Evolutionary conservation across 805 yeast genomes (phyloP).

Genomic region (Kuraishia cidri): DNA sequence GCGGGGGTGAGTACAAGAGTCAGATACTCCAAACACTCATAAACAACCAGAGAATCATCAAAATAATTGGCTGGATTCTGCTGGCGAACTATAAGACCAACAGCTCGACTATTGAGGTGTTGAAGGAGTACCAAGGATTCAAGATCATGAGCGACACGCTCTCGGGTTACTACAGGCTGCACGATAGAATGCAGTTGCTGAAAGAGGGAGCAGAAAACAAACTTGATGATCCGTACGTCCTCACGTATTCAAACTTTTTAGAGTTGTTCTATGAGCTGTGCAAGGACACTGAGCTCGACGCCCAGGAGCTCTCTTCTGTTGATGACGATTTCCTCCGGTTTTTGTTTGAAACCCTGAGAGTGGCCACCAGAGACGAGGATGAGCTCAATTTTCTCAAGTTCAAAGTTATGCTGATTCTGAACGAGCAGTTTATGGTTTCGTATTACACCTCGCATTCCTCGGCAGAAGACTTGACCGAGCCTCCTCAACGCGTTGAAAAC

Average conservation of each 20-base stretch:
- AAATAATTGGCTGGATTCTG: constrained; percentile 21
- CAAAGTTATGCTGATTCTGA: constrained; percentile 62
- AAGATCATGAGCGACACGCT: constrained; percentile 20
- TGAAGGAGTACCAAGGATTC: constrained; percentile 47
- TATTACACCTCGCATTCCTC: constrained; percentile 18
- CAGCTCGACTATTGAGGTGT: constrained; percentile 26
- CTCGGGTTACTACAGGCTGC: constrained; percentile 1
- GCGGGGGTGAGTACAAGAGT: constrained; percentile 5
- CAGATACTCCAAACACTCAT: constrained; percentile 8
- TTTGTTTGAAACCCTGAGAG: constrained; percentile 33
- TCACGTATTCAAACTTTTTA: constrained; percentile 22
- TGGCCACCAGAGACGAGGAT: constrained; percentile 37
- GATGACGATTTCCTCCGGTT: constrained; percentile 35
- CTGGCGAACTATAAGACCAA: constrained; percentile 12
- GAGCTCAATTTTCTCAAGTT: constrained; percentile 59
- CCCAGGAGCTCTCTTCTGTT: constrained; percentile 30
- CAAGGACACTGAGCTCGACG: constrained; percentile 33
- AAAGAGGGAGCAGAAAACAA: constrained; percentile 36
- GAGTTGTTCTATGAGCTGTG: constrained; percentile 50
- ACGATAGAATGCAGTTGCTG: constrained; percentile 28
- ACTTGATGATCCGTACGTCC: constrained; percentile 11
- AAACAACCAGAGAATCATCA: constrained; percentile 10
- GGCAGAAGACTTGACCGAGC: constrained; percentile 6
- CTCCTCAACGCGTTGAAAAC: constrained; percentile 18
- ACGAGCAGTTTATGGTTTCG: constrained; percentile 81